Conservation (phyloP, 2,329 filamentous ascomycete genomes). For the Lasiodiplodia hormozganensis region DNA sequence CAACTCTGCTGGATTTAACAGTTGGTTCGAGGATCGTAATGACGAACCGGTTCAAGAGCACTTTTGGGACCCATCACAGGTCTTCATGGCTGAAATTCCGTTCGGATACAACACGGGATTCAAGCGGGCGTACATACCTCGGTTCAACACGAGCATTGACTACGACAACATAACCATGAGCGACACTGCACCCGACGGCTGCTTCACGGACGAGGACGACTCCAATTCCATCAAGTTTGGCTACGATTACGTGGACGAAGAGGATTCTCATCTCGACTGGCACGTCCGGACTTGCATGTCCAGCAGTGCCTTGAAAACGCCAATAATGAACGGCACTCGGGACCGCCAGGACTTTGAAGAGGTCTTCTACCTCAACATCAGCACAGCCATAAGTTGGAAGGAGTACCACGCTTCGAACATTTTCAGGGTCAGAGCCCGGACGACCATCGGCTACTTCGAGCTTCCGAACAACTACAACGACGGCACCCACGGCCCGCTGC, state of each 20-base stretch:
- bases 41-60: no score
- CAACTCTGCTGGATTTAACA: no score
- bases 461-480: constrained; percentile 8
- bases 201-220: neutral
- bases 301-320: neutral
- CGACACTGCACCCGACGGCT: neutral
- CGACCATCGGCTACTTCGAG: constrained; percentile 21
- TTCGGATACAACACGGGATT: neutral
- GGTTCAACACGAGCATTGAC: neutral
- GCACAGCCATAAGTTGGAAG: no score
- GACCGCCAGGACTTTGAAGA: constrained; percentile 19
- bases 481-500: neutral
- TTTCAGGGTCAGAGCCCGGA: neutral
- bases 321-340: neutral
- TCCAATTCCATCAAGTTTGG: neutral
- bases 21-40: no score
- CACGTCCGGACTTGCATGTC: neutral
- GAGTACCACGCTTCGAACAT: neutral
- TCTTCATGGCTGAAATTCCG: neutral
- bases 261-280: neutral
- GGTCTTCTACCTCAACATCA: constrained; percentile 13
- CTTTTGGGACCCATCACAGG: neutral
- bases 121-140: neutral
- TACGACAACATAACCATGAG: neutral
- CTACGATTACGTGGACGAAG: neutral